Evolutionary conservation across 345 rosid genomes (phyloP).

Genomic region (Garcia nutans): DNA sequence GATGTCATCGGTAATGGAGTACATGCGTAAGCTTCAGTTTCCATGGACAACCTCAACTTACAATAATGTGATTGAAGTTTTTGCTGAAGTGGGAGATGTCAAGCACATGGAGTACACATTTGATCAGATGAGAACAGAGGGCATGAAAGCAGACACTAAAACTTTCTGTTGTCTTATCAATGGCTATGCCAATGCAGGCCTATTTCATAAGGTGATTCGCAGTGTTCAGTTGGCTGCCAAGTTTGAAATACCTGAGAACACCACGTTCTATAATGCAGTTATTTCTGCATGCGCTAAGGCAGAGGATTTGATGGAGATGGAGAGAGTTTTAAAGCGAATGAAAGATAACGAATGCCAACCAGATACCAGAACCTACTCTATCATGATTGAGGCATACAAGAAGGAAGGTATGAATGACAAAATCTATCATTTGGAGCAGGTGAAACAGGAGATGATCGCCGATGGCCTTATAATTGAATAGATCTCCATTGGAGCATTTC

Average conservation of each 20-base stretch:
- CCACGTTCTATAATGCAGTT: slow-evolving; percentile 63
- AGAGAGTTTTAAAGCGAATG: slow-evolving; percentile 75
- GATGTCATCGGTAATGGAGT: slow-evolving; percentile 94
- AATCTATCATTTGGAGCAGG: slow-evolving; percentile 71
- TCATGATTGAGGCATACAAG: slow-evolving; percentile 60
- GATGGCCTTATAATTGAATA: slow-evolving; percentile 5
- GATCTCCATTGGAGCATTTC: background rate
- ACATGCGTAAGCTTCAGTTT: slow-evolving; percentile 83
- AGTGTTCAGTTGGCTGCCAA: slow-evolving; percentile 67
- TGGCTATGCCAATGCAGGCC: slow-evolving; percentile 80
- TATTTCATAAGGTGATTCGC: slow-evolving; percentile 75
- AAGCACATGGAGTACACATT: slow-evolving; percentile 81
- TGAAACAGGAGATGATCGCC: slow-evolving; percentile 33
- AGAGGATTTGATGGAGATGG: slow-evolving; percentile 90
- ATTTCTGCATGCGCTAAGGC: slow-evolving; percentile 76
- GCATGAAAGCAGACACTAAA: slow-evolving; percentile 81
- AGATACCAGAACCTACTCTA: slow-evolving; percentile 57
- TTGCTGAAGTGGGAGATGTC: slow-evolving; percentile 85
- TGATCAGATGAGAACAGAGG: slow-evolving; percentile 84
- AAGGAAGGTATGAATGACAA: slow-evolving; percentile 82
- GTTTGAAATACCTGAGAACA: slow-evolving; percentile 72
- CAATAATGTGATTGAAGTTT: slow-evolving; percentile 87
- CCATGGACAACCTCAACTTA: slow-evolving; percentile 91
- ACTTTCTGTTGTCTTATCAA: slow-evolving; percentile 79
- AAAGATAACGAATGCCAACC: slow-evolving; percentile 60